Evolutionary conservation across 2,329 filamentous ascomycete genomes (phyloP).

Genomic region (Talaromyces piceae): DNA sequence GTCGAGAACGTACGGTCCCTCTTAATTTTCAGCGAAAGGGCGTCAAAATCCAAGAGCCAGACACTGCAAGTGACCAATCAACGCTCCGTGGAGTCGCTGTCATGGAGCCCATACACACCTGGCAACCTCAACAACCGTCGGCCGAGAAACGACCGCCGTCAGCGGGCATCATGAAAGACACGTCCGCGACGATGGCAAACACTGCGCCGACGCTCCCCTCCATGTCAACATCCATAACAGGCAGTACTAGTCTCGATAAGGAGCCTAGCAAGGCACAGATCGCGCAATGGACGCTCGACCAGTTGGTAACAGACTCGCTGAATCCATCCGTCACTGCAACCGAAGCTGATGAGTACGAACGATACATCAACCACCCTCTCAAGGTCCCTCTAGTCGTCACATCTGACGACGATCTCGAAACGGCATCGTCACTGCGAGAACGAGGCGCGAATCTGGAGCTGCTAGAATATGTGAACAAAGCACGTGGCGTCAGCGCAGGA

Average conservation of each 20-base stretch:
- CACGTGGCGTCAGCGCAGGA: conserved; percentile 51
- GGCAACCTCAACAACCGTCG: conserved; percentile 27
- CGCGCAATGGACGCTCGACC: conserved; percentile 80
- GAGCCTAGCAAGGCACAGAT: conserved; percentile 68
- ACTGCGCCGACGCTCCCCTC: conserved; percentile 13
- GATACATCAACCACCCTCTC: conserved; percentile 83
- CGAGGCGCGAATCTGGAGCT: conserved; percentile 55
- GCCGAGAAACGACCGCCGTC: conserved; percentile 26
- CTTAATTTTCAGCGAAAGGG: conserved; percentile 49
- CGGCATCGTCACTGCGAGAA: conserved; percentile 27
- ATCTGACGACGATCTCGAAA: conserved; percentile 33
- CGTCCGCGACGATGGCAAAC: conserved; percentile 14
- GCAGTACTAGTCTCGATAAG: conserved; percentile 32
- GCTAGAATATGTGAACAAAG: conserved; percentile 69
- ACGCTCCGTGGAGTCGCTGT: conserved; percentile 12
- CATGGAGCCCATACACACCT: conserved; percentile 18
- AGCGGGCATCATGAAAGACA: conserved; percentile 53
- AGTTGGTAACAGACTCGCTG: conserved; percentile 77
- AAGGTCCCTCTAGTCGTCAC: conserved; percentile 64
- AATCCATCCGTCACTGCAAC: conserved; percentile 70
- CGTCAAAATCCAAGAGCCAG: conserved; percentile 61
- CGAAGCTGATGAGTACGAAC: conserved; percentile 78
- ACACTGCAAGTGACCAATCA: conserved; percentile 38
- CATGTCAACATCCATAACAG: conserved; percentile 37
- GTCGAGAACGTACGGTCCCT: conserved; percentile 45